phyloP scores from a whole-genome alignment of 139 green algal species.

The Parachlorella kessleri region DNA sequence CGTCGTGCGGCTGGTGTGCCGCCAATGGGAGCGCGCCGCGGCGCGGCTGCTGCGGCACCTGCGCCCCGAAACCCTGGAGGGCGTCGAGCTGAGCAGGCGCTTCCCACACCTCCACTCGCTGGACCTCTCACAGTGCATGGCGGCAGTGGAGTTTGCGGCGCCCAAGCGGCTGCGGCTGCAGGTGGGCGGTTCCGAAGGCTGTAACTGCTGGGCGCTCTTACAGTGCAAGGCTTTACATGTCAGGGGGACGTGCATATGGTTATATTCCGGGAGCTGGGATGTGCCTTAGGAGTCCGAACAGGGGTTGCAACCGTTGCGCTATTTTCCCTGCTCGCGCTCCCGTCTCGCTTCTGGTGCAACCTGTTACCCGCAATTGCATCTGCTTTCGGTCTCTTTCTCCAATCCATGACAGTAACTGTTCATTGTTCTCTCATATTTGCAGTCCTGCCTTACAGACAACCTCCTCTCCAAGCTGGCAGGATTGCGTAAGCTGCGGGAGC shows the following conservation, averaged over 20 bases:
- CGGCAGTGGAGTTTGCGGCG: slow-evolving; percentile 13
- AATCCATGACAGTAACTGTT: background rate
- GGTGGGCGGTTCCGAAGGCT: background rate
- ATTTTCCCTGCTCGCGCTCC: background rate
- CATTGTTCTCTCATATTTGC: background rate
- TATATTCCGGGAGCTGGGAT: no score
- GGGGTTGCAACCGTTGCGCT: no score
- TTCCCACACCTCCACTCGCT: slow-evolving; percentile 19
- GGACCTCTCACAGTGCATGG: background rate
- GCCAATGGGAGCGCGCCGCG: slow-evolving; percentile 17
- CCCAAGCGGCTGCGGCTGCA: slow-evolving; percentile 24
- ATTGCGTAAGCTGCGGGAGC: slow-evolving; percentile 18
- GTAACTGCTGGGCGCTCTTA: background rate
- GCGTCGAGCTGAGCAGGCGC: slow-evolving; percentile 10
- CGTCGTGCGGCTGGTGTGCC: slow-evolving; percentile 31
- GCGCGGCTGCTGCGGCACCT: slow-evolving; percentile 15
- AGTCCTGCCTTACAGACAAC: slow-evolving; percentile 12
- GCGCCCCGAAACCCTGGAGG: background rate
- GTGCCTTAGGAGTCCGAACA: no score
- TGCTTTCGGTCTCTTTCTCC: background rate
- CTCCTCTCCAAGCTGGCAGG: slow-evolving; percentile 17
- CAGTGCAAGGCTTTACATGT: background rate
- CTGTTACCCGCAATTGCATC: background rate
- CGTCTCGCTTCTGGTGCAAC: background rate
- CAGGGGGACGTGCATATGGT: background rate